phyloP scores from a whole-genome alignment of 129 eudicot species.

The Centella asiatica region DNA sequence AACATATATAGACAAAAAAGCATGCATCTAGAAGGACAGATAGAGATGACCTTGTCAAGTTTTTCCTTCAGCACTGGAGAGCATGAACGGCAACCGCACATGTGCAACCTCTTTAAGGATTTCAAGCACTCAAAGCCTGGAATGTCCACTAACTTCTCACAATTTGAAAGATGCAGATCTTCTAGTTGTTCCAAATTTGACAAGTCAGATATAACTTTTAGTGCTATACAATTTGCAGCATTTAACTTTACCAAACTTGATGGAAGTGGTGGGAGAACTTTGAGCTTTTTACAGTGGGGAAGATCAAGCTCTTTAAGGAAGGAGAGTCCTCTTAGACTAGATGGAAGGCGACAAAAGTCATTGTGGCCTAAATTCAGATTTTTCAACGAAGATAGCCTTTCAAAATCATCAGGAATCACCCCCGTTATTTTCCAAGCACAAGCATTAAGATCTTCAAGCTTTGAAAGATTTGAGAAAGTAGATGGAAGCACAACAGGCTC shows the following conservation, averaged over 20 bases:
- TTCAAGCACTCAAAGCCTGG: conserved; percentile 38
- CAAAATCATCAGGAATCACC: conserved; percentile 28
- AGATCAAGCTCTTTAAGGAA: conserved; percentile 21
- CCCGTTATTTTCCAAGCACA: conserved; percentile 26
- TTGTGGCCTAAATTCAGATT: conserved; percentile 22
- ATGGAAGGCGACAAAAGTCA: conserved; percentile 28
- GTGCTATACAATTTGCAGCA: conserved; percentile 26
- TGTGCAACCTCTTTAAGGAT: conserved; percentile 28
- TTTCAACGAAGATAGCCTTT: conserved; percentile 20
- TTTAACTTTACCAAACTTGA: conserved; percentile 25
- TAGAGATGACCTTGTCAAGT: conserved; percentile 22
- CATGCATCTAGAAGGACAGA: neutral
- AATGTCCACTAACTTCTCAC: conserved; percentile 30
- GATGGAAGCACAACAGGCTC: conserved; percentile 22
- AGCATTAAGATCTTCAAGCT: conserved; percentile 26
- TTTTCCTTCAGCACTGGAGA: conserved; percentile 18
- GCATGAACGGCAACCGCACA: conserved; percentile 32
- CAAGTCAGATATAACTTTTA: conserved; percentile 24
- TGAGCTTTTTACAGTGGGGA: conserved; percentile 24
- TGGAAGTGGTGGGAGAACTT: conserved; percentile 34
- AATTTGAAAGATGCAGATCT: conserved; percentile 30
- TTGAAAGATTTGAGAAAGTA: conserved; percentile 26
- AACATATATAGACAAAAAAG: neutral
- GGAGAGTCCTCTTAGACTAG: conserved; percentile 20
- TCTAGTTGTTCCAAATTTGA: conserved; percentile 24